Percentiles rank a stretch among this genome's conserved stretches.
These are phyloP conservation scores for Schoenoplectus triqueter DNA, from an alignment of 202 grass and related monocot species.

Conservation along the genomic window DNA sequence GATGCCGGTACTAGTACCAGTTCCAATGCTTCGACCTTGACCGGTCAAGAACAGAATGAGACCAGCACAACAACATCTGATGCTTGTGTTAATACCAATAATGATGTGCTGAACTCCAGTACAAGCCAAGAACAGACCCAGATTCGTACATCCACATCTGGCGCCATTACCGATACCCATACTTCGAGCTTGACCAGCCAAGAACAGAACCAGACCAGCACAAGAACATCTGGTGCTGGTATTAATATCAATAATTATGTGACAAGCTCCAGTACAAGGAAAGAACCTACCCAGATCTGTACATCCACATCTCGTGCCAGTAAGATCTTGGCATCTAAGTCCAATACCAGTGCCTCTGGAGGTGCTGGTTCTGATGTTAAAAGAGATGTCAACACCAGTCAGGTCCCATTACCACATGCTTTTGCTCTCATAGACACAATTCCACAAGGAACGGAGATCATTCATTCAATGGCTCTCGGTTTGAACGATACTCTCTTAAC, in stretches of 20 bases:
- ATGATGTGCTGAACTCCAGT: too few relatives aligned
- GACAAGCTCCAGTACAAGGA: not conserved
- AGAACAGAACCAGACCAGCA: not conserved
- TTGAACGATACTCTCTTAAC: slow-evolving; percentile 33
- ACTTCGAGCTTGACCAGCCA: not conserved
- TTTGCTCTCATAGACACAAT: not conserved
- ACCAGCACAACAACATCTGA: too few relatives aligned
- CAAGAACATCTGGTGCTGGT: not conserved
- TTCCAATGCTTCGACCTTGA: not conserved
- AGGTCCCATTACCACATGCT: not conserved
- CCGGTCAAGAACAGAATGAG: not conserved
- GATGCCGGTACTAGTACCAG: not conserved
- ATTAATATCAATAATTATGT: not conserved
- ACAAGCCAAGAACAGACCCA: too few relatives aligned
- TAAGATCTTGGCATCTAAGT: too few relatives aligned
- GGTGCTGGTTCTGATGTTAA: not conserved
- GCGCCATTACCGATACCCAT: not conserved
- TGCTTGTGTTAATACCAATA: too few relatives aligned
- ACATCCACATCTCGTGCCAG: too few relatives aligned
- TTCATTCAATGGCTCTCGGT: not conserved
- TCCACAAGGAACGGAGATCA: not conserved
- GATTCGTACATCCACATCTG: not conserved
- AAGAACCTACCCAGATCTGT: too few relatives aligned
- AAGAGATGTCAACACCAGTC: too few relatives aligned
- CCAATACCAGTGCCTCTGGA: not conserved